Evolutionary conservation across 1,284 basidiomycete genomes (phyloP).

Genomic region (Vanrija humicola): DNA sequence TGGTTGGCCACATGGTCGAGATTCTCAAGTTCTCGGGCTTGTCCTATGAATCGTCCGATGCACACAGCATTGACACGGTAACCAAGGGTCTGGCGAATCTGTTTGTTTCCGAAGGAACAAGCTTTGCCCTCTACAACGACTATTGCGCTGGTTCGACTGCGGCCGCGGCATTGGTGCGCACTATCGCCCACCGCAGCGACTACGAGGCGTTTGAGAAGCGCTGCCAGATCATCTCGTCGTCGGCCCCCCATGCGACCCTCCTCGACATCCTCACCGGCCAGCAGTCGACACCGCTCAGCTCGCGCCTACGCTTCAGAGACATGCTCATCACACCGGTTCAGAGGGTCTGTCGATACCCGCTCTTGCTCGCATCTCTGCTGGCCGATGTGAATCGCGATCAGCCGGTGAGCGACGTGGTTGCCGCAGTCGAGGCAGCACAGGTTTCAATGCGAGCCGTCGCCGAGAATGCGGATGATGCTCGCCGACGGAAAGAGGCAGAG

Average conservation of each 20-base stretch:
- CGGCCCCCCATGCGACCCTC: constrained; percentile 39
- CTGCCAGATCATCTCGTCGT: constrained; percentile 56
- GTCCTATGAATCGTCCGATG: constrained; percentile 41
- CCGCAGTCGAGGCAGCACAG: constrained; percentile 38
- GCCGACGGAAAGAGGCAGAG: constrained; percentile 58
- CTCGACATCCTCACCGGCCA: constrained; percentile 37
- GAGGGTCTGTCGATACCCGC: constrained; percentile 84
- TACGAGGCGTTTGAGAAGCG: constrained; percentile 78
- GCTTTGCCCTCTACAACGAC: constrained; percentile 70
- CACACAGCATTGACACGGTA: constrained; percentile 49
- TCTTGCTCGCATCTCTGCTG: constrained; percentile 73
- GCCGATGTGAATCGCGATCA: constrained; percentile 22
- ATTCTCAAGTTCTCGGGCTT: constrained; percentile 56
- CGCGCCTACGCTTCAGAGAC: constrained; percentile 59
- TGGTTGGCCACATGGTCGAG: constrained; percentile 54
- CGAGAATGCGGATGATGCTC: constrained; percentile 56
- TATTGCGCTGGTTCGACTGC: constrained; percentile 81
- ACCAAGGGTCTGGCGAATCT: constrained; percentile 60
- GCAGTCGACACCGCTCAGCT: constrained; percentile 21
- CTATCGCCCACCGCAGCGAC: constrained; percentile 58
- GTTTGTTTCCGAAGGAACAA: constrained; percentile 64
- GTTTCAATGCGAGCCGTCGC: constrained; percentile 59
- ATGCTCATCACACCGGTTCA: constrained; percentile 87
- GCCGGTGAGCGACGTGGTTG: constrained; percentile 3
- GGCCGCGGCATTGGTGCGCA: constrained; percentile 67